These are phyloP conservation scores for Parascedosporium putredinis DNA, from an alignment of 2,329 filamentous ascomycete species.

Conservation along the genomic window DNA sequence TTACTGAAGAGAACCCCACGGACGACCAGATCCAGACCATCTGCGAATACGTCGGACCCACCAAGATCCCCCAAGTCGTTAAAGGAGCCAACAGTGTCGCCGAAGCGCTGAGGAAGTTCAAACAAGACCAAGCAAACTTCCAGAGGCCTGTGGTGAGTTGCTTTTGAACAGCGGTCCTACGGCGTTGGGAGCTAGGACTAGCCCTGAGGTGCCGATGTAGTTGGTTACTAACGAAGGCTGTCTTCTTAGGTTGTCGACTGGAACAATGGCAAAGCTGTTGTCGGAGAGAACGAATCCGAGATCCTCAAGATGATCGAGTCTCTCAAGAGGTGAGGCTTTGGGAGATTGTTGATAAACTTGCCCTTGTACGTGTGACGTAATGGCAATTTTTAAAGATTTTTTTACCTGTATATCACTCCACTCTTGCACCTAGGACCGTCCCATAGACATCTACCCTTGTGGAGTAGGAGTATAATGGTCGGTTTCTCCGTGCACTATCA, in stretches of 20 bases:
- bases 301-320: constrained; percentile 71
- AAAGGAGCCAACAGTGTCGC: constrained; percentile 61
- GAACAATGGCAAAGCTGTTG: constrained; percentile 75
- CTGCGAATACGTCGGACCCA: constrained; percentile 65
- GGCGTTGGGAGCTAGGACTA: constrained; percentile 4
- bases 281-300: constrained; percentile 74
- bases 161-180: not conserved
- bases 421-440: not conserved
- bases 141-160: constrained; percentile 63
- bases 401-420: not conserved
- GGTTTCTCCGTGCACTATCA: not conserved
- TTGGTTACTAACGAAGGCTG: constrained; percentile 16
- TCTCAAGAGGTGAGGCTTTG: constrained; percentile 21
- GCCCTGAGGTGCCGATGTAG: not conserved
- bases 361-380: not conserved
- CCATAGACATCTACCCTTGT: not conserved
- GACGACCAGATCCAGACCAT: constrained; percentile 74
- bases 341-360: not conserved
- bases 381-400: not conserved
- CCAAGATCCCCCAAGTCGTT: constrained; percentile 52
- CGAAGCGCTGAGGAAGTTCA: constrained; percentile 73
- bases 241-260: constrained; percentile 64
- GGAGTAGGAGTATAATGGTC: not conserved
- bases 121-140: constrained; percentile 58
- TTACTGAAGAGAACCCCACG: constrained; percentile 73